A percentile compares a stretch with the other conserved stretches of the same genome.
Evolutionary conservation across 2,329 filamentous ascomycete genomes (phyloP).

Genomic region (Colletotrichum noveboracense): DNA sequence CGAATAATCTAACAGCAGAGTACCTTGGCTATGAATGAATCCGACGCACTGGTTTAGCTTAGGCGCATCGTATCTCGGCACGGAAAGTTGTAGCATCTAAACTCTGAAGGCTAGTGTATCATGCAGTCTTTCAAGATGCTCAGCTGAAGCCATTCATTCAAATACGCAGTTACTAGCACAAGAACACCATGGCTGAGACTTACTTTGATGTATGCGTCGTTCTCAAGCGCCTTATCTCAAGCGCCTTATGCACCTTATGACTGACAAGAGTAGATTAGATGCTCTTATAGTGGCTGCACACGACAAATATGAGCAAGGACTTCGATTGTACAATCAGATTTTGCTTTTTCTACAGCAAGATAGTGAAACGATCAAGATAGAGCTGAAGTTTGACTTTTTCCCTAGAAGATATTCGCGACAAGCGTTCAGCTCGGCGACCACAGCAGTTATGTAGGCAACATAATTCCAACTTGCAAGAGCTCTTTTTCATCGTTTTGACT

Average conservation of each 20-base stretch:
- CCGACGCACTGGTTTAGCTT: background rate
- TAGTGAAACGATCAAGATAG: background rate
- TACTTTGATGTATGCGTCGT: background rate
- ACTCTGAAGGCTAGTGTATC: background rate
- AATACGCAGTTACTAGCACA: background rate
- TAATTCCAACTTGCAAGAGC: background rate
- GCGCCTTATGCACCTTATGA: background rate
- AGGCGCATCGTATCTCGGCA: background rate
- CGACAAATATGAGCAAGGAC: background rate
- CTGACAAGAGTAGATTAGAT: background rate
- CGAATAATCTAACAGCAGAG: background rate
- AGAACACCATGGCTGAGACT: background rate
- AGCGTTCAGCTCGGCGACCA: background rate
- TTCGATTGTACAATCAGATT: background rate
- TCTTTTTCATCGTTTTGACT: fast-evolving
- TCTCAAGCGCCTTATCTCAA: background rate
- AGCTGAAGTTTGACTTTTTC: background rate
- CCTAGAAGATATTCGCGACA: background rate
- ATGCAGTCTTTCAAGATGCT: background rate
- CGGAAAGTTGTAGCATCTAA: background rate
- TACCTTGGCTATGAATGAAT: background rate
- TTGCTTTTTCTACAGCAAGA: background rate
- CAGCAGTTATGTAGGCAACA: fast-evolving
- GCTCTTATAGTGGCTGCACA: background rate
- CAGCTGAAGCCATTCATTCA: background rate